phyloP scores from a whole-genome alignment of 441 rosid species.

The Adansonia gregorii region DNA sequence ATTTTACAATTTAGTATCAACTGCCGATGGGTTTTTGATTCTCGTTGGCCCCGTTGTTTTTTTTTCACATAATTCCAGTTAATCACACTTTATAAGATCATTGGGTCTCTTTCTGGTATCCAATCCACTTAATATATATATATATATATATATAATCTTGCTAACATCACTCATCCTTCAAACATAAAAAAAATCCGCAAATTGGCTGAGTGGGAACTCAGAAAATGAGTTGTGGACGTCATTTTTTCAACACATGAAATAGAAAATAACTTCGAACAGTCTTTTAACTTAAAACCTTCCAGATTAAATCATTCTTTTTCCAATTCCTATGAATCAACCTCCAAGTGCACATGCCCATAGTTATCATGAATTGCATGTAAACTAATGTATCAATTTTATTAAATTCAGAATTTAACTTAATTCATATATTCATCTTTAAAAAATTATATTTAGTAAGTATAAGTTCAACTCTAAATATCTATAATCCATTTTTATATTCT shows the following conservation, averaged over 20 bases:
- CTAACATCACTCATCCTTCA: not conserved
- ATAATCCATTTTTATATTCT: not conserved
- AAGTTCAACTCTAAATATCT: not conserved
- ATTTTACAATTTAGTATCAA: not conserved
- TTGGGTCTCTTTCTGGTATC: not conserved
- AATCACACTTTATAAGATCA: not conserved
- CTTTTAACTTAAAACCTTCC: not conserved
- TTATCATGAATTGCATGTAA: slow-evolving; percentile 3
- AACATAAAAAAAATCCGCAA: not conserved
- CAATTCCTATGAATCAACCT: no score
- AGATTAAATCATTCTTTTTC: no score
- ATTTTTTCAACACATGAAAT: not conserved
- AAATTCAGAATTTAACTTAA: no score
- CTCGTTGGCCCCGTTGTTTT: not conserved
- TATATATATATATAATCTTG: not conserved
- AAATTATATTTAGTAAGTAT: no score
- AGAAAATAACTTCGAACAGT: not conserved
- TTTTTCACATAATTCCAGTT: not conserved
- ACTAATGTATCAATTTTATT: not conserved
- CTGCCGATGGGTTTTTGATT: not conserved
- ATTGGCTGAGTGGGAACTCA: not conserved
- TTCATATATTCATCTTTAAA: no score
- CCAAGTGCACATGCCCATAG: no score
- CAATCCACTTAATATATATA: not conserved
- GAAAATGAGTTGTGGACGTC: no score